Evolutionary conservation across 2,329 filamentous ascomycete species (phyloP).

Genomic region (Fusarium sp.): DNA sequence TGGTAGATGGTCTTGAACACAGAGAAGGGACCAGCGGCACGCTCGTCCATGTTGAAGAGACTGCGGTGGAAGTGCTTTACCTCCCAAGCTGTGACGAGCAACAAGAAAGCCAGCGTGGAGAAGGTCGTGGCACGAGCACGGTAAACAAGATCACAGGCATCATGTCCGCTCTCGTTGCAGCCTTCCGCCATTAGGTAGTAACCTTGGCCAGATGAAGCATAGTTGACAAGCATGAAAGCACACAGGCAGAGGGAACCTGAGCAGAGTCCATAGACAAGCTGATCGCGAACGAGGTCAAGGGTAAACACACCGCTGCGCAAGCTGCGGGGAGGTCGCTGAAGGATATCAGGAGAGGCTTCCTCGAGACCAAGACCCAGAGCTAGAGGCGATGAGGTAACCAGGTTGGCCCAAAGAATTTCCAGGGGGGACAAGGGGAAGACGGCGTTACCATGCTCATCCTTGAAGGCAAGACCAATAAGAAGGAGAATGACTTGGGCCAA

Average conservation of each 20-base stretch:
- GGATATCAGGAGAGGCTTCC: constrained; percentile 73
- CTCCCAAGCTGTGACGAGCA: constrained; percentile 78
- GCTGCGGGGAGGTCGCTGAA: constrained; percentile 71
- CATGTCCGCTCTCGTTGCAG: constrained; percentile 66
- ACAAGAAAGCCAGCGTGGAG: constrained; percentile 73
- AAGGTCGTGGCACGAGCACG: constrained; percentile 75
- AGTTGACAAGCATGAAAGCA: constrained; percentile 69
- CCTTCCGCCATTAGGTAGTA: constrained; percentile 60
- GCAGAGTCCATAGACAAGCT: constrained; percentile 71
- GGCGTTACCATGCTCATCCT: constrained; percentile 66
- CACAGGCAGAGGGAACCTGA: constrained; percentile 71
- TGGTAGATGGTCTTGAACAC: constrained; percentile 71
- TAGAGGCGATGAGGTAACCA: constrained; percentile 76
- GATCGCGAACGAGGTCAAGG: constrained; percentile 71
- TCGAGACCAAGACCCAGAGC: constrained; percentile 79
- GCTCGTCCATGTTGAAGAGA: constrained; percentile 72
- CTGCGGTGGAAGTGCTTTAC: constrained; percentile 76
- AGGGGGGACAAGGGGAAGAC: constrained; percentile 78
- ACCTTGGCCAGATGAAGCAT: constrained; percentile 56
- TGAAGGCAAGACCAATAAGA: constrained; percentile 75
- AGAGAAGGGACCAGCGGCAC: constrained; percentile 59
- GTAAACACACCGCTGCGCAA: constrained; percentile 71
- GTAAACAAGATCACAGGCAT: constrained; percentile 66
- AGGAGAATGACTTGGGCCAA: constrained; percentile 76
- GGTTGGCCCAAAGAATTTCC: constrained; percentile 81